Evolutionary conservation across 2,329 filamentous ascomycete genomes (phyloP), one percentile per base, ranked within the genome.

Genomic region (Calonectria henricotiae): DNA sequence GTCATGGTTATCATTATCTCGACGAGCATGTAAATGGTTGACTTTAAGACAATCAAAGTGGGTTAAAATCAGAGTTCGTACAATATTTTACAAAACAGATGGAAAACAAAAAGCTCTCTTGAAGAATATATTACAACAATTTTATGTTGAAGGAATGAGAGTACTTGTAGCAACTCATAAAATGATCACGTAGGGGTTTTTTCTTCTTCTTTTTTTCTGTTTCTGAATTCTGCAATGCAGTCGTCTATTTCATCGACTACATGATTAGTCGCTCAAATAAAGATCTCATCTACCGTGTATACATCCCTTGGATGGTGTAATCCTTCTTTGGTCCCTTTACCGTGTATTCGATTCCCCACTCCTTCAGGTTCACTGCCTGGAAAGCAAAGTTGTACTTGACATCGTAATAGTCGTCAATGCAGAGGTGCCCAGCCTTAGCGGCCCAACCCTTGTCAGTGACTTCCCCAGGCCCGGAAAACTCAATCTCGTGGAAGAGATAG

Each of bases 321-420:
- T 94, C 90, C 82, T 95, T 95, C 79, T 90, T 90, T 2, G 92
- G 93, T 0, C 93, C 93, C 30, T 87, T 89, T 1, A 94, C 93
- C 1, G 85, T 86, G 75, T 94, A 94, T 63, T 84, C 87, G 51
- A 93, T 84, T 35, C 81, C 86, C 89, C 91, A 94, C 30, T 85
- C 80, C 63, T 79, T 79, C 73, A 94, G 75, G 49, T 87, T 87
- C 1, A 91, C 84, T 13, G 88, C 89, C 58, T 85, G 79, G 74
- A 91, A 92, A 9, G 80, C 81, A 80, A 95, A 95, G 71, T 90
- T 86, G 79, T 94, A 94, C 51, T 85, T 83, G 46, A 93, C 91
- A 67, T 92, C 86, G 77, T 95, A 95, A 73, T 90, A 90, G 76
- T 95, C 93, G 30, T 92, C 86, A 25, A 90, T 86, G 78, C 93